Conservation (phyloP, 164 flowering plant species). For the Umbellularia californica region DNA sequence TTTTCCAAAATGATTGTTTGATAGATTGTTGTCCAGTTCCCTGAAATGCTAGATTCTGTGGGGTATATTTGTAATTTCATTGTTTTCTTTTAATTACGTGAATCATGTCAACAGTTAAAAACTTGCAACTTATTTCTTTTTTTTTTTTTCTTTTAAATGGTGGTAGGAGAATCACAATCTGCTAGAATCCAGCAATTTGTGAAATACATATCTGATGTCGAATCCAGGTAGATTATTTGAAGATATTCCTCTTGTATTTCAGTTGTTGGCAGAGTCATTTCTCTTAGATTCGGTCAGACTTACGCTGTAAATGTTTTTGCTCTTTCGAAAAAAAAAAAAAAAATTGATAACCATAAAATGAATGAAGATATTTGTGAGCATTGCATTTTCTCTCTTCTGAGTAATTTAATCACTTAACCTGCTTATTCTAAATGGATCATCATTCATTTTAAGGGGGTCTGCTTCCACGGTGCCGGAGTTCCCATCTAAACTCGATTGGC, state of each 20-base stretch:
- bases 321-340: too few species aligned
- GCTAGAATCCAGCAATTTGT: slow-evolving; percentile 70
- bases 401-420: too few species aligned
- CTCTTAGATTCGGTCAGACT: too few species aligned
- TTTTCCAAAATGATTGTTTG: too few species aligned
- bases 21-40: too few species aligned
- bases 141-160: slow-evolving; percentile 12
- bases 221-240: slow-evolving; percentile 42
- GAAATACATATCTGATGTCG: slow-evolving; percentile 75
- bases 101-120: slow-evolving; percentile 1
- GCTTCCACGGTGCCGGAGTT: slow-evolving; percentile 76
- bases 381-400: background rate
- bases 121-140: slow-evolving; percentile 2
- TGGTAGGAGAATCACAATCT: slow-evolving; percentile 42
- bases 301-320: background rate
- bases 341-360: too few species aligned
- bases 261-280: too few species aligned
- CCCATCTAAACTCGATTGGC: slow-evolving; percentile 90
- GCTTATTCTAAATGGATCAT: background rate
- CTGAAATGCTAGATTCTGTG: background rate
- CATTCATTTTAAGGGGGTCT: slow-evolving; percentile 41
- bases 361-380: too few species aligned
- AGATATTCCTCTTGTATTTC: background rate
- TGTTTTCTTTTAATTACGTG: background rate
- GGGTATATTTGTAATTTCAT: background rate